Evolutionary conservation across 371 early-diverging fungal genomes (phyloP), one percentile per base, ranked within the genome.

Genomic region (Lichtheimia corymbifera): DNA sequence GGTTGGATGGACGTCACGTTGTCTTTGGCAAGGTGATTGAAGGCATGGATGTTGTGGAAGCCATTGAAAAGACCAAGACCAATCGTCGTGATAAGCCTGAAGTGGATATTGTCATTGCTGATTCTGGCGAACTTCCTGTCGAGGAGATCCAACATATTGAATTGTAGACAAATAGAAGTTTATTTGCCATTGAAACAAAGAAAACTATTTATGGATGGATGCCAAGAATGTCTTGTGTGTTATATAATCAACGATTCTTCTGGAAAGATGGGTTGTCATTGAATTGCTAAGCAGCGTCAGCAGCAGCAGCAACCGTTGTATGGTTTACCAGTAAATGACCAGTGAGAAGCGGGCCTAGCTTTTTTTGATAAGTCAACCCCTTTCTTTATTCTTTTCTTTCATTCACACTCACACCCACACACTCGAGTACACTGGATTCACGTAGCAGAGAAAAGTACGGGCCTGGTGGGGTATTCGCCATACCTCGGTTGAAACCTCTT

Each of bases 11-110:
- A 52, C 86, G 85, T 56, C 96, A 97, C 60, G 96, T 95, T 57
- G 96, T 96, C 25, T 95, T 97, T 80, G 96, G 96, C 45, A 73
- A 84, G 65, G 94, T 97, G 22, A 20, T 91, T 27, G 89, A 91
- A 55, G 95, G 94, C 44, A 81, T 91, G 86, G 91, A 91, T 49
- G 69, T 93, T 55, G 88, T 93, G 24, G 62, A 53, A 12, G 65
- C 69, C 70, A 87, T 90, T 62, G 90, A 89, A 74, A 73, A 74
- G 53, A 76, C 86, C 49, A 62, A 79, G 22, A 90, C 87, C 44
- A 65, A 63, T 49, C 61, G 59, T 43, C 64, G 76, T 52, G 91
- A 90, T 67, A 80, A 77, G 62, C 93, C 93, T 63, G 81, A 74
- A 61, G 70, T 61, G 53, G 79, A 83, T 45, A 72, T 92, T 59